Evolutionary conservation across 306 rosid species (phyloP).

Genomic region (Senna siamea): DNA sequence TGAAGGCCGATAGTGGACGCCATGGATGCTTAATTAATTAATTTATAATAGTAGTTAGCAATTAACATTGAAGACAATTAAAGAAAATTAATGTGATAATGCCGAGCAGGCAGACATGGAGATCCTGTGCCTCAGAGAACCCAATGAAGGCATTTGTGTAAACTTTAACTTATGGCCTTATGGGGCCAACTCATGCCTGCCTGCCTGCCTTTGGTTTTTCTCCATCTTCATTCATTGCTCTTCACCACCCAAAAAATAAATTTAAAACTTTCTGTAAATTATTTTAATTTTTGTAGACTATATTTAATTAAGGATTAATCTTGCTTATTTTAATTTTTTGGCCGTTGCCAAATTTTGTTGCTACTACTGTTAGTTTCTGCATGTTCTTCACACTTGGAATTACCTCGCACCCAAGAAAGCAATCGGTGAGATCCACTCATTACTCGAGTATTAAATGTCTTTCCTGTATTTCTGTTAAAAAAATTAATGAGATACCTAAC

Average conservation of each 20-base stretch:
- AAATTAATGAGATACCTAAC: too few species aligned
- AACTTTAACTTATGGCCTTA: constrained; percentile 23
- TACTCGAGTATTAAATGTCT: too few species aligned
- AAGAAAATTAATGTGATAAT: background rate
- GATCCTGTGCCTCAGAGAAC: constrained; percentile 6
- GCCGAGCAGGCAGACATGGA: constrained; percentile 25
- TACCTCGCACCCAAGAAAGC: background rate
- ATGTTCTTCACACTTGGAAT: background rate
- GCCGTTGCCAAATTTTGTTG: background rate
- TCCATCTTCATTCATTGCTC: constrained; percentile 11
- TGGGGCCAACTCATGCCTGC: constrained; percentile 23
- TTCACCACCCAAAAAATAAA: too few species aligned
- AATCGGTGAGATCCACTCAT: background rate
- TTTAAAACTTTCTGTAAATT: too few species aligned
- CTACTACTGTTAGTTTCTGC: constrained; percentile 17
- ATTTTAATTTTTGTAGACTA: too few species aligned
- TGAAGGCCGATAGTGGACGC: too few species aligned
- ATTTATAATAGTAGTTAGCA: too few species aligned
- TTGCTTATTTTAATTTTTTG: background rate
- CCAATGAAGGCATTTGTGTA: constrained; percentile 9
- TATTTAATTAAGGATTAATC: too few species aligned
- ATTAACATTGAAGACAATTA: background rate
- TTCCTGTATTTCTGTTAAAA: background rate
- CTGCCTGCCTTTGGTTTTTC: constrained; percentile 18
- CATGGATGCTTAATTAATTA: too few species aligned